A percentile compares a stretch with the other conserved stretches of the same genome.
Conservation (phyloP, 2,329 filamentous ascomycete species). For the Helminthosporium solani region DNA sequence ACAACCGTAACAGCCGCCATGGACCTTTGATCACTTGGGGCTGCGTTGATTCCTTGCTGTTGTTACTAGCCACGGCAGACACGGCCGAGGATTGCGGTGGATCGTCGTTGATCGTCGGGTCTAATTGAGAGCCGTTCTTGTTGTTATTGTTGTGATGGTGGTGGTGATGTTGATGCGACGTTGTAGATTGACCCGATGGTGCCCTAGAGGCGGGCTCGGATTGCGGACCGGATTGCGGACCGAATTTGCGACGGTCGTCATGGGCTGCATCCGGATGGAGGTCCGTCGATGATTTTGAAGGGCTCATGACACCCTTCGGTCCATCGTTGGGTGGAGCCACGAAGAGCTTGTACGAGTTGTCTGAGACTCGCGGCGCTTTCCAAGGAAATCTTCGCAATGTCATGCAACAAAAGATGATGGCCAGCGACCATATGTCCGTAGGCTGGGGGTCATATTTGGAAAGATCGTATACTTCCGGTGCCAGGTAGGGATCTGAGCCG, state of each 20-base stretch:
- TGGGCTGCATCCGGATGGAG: slow-evolving; percentile 43
- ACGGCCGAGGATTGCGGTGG: slow-evolving; percentile 11
- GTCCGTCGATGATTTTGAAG: slow-evolving; percentile 35
- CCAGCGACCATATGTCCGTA: slow-evolving; percentile 95
- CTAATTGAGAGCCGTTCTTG: slow-evolving; percentile 25
- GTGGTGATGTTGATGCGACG: slow-evolving; percentile 32
- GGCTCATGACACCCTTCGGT: slow-evolving; percentile 32
- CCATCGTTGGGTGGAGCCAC: slow-evolving; percentile 71
- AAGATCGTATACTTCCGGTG: slow-evolving; percentile 93
- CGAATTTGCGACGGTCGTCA: slow-evolving; percentile 27
- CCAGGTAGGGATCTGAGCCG: slow-evolving; percentile 91
- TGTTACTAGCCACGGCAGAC: slow-evolving; percentile 18
- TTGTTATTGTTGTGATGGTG: slow-evolving; percentile 34
- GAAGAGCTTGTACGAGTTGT: slow-evolving; percentile 95
- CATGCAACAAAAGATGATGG: slow-evolving; percentile 99
- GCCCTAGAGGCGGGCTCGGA: slow-evolving; percentile 47
- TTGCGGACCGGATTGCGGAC: slow-evolving; percentile 23
- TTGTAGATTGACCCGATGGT: slow-evolving; percentile 25
- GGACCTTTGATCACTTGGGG: slow-evolving; percentile 77
- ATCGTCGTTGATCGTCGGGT: slow-evolving; percentile 15
- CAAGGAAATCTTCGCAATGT: slow-evolving; percentile 90
- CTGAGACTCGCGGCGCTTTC: slow-evolving; percentile 88
- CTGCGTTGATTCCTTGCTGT: slow-evolving; percentile 63
- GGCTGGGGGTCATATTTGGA: slow-evolving; percentile 91
- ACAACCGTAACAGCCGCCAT: slow-evolving; percentile 81